Evolutionary conservation across 352 stramenopile species (phyloP).

Genomic region (Aphanomyces euteiches): DNA sequence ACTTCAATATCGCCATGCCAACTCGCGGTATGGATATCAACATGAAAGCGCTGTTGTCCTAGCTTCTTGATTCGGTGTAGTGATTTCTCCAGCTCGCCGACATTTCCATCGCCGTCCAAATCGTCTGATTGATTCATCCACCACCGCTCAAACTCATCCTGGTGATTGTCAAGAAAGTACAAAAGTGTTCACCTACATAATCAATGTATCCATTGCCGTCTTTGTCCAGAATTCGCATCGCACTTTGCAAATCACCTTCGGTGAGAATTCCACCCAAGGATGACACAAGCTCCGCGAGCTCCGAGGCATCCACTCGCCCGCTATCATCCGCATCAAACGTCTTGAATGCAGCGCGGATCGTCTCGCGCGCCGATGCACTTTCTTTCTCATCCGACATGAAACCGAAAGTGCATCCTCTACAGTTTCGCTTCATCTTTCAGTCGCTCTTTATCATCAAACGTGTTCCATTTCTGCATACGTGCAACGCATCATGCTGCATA

Average conservation of each 20-base stretch:
- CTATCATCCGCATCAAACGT: conserved; percentile 58
- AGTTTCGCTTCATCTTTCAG: too few relatives aligned
- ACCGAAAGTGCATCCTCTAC: too few relatives aligned
- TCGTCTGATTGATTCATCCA: conserved; percentile 43
- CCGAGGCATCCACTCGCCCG: conserved; percentile 47
- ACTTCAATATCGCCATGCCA: conserved; percentile 50
- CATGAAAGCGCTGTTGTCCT: conserved; percentile 51
- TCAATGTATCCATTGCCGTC: conserved; percentile 54
- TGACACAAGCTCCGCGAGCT: conserved; percentile 50
- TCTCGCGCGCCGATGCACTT: conserved; percentile 33
- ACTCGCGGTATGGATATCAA: conserved; percentile 63
- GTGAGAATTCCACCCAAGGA: conserved; percentile 57
- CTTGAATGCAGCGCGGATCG: conserved; percentile 49
- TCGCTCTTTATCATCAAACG: too few relatives aligned
- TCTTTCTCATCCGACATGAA: too few relatives aligned
- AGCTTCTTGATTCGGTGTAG: conserved; percentile 51
- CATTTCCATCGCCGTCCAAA: conserved; percentile 41
- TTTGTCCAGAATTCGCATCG: conserved; percentile 46
- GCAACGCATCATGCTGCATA: too few relatives aligned
- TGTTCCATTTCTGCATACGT: too few relatives aligned
- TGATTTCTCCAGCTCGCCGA: conserved; percentile 47
- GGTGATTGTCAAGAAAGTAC: not conserved
- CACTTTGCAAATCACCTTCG: conserved; percentile 38
- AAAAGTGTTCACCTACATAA: not conserved
- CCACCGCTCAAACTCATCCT: conserved; percentile 56